These are phyloP conservation scores for Moricandia moricandioides DNA, from an alignment of 345 rosid genomes.

Conservation along the genomic window DNA sequence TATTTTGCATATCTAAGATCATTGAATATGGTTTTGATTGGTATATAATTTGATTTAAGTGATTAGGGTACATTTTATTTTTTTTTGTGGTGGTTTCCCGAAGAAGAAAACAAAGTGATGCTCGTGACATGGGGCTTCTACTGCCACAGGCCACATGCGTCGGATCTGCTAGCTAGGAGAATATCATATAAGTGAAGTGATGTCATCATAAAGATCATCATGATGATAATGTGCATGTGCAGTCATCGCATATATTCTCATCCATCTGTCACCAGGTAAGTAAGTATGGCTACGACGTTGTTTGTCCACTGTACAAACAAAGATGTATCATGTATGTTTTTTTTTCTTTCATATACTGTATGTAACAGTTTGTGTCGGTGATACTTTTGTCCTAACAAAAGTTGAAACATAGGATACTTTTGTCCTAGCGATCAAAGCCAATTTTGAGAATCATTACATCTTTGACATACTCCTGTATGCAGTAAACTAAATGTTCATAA, in stretches of 20 bases:
- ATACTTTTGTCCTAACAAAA: slow-evolving; percentile 6
- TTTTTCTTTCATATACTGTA: neutral
- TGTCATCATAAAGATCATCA: slow-evolving; percentile 27
- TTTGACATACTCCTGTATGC: neutral
- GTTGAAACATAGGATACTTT: neutral
- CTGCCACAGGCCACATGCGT: slow-evolving; percentile 30
- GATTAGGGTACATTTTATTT: slow-evolving; percentile 2
- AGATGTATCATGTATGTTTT: neutral
- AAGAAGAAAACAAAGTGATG: slow-evolving; percentile 26
- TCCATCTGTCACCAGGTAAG: slow-evolving; percentile 31
- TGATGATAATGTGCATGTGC: slow-evolving; percentile 31
- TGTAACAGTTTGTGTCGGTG: slow-evolving; percentile 25
- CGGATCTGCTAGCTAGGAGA: slow-evolving; percentile 30
- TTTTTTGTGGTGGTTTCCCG: neutral
- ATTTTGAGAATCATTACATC: neutral
- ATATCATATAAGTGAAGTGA: slow-evolving; percentile 31
- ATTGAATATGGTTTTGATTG: neutral
- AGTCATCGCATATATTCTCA: slow-evolving; percentile 23
- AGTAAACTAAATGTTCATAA: neutral
- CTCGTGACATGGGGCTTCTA: slow-evolving; percentile 36
- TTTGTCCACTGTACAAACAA: slow-evolving; percentile 23
- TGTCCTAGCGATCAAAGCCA: slow-evolving; percentile 15
- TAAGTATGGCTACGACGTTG: slow-evolving; percentile 18
- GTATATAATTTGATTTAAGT: neutral
- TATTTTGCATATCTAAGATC: neutral